Base-by-base conservation (phyloP, 805 yeast species). In the Candida tammaniensis region DNA sequence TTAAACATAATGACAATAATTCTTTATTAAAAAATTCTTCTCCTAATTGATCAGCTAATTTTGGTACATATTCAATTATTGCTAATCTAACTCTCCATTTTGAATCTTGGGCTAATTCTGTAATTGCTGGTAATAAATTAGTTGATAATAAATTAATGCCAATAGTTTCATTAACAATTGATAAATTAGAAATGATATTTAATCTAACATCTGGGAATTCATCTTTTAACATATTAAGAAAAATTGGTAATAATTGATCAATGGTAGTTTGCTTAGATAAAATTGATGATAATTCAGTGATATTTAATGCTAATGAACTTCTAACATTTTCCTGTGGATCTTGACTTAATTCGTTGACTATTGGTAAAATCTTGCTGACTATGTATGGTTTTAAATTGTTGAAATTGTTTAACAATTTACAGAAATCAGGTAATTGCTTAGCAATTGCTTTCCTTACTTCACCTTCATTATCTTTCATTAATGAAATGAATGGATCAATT, bases 61-160 rank as follows among this genome's bases (percentile, higher is more conserved):
- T 72, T 19, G 99, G 99, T 47, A 89, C 87, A 64, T 93, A 93
- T 58, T 93, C 95, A 53, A 93, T 93, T 43, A 93, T 93, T 8
- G 98, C 98, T 56, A 93, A 72, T 56, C 98, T 80, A 18, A 93
- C 97, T 54, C 99, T 80, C 99, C 99, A 93, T 55, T 89, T 91
- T 52, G 83, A 83, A 64, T 93, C 98, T 55, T 88, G 89, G 8
- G 98, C 98, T 47, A 93, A 73, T 47, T 91, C 96, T 8, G 95
- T 82, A 47, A 93, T 91, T 3, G 98, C 98, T 3, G 99, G 99
- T 46, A 93, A 71, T 43, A 93, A 70, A 24, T 88, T 82, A 51
- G 88, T 89, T 17, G 95, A 82, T 45, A 93, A 71, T 42, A 85
- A 67, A 48, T 83, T 89, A 46, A 93, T 87, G 19, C 98, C 98